phyloP scores from a whole-genome alignment of 352 stramenopile genomes.

The Globisporangium yorkense region DNA sequence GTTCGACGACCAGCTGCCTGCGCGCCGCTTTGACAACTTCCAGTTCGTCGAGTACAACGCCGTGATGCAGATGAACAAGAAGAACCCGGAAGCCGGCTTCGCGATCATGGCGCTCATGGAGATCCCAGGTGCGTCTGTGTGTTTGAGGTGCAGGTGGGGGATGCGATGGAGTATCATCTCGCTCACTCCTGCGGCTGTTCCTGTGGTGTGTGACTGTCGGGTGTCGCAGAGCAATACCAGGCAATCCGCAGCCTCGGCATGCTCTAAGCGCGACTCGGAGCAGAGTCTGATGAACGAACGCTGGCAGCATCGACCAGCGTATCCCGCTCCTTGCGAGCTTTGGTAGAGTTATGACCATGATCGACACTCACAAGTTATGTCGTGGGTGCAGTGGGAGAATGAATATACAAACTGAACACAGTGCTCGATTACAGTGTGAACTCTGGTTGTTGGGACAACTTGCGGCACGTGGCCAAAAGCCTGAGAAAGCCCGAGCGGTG shows the following conservation, averaged over 20 bases:
- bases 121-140: slow-evolving; percentile 43
- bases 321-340: neutral
- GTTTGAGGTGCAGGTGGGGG: neutral
- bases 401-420: too few relatives aligned
- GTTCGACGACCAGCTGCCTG: slow-evolving; percentile 64
- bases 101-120: slow-evolving; percentile 71
- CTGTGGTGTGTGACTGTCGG: neutral
- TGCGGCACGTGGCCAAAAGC: too few relatives aligned
- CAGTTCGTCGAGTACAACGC: slow-evolving; percentile 74
- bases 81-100: slow-evolving; percentile 62
- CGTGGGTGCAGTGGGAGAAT: too few relatives aligned
- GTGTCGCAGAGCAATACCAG: slow-evolving; percentile 51
- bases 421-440: too few relatives aligned
- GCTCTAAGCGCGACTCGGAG: slow-evolving; percentile 17
- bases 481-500: too few relatives aligned
- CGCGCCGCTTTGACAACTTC: slow-evolving; percentile 78
- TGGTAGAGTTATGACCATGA: too few relatives aligned
- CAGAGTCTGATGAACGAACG: neutral
- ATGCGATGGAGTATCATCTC: neutral
- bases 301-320: neutral
- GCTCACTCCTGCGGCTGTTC: neutral
- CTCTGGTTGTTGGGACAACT: too few relatives aligned
- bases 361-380: too few relatives aligned
- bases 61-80: slow-evolving; percentile 58
- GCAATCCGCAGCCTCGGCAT: slow-evolving; percentile 38